Evolutionary conservation across 2,329 filamentous ascomycete genomes (phyloP).

Genomic region (Epichloe coenophiala): DNA sequence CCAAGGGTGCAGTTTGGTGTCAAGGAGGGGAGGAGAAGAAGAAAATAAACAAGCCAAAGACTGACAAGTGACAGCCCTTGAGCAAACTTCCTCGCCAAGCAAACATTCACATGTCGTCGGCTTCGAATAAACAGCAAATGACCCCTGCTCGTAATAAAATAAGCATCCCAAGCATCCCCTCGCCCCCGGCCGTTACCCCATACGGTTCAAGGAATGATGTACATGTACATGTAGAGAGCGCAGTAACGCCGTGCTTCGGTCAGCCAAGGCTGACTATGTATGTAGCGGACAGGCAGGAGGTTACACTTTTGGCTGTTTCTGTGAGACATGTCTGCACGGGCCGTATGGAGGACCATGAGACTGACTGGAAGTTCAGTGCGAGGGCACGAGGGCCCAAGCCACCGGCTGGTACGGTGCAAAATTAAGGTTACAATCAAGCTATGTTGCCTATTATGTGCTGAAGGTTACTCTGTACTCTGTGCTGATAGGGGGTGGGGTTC

Average conservation of each 20-base stretch:
- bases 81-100: too few species aligned
- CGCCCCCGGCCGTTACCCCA: background rate
- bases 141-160: too few species aligned
- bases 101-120: too few species aligned
- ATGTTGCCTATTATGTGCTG: background rate
- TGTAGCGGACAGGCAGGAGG: background rate
- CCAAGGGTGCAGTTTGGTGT: background rate
- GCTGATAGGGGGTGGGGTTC: background rate
- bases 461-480: background rate
- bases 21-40: background rate
- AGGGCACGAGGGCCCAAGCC: background rate
- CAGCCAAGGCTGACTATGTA: background rate
- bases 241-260: background rate
- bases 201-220: background rate
- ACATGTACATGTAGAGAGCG: background rate
- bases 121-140: too few species aligned
- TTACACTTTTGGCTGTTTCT: background rate
- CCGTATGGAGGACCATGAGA: background rate
- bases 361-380: background rate
- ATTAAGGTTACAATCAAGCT: slow-evolving; percentile 2
- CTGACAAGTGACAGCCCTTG: too few species aligned
- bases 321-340: background rate
- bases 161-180: too few species aligned
- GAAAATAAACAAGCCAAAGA: background rate
- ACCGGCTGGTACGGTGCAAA: background rate